phyloP scores from a whole-genome alignment of 1,284 basidiomycete species.

The Heterobasidion occidentale region DNA sequence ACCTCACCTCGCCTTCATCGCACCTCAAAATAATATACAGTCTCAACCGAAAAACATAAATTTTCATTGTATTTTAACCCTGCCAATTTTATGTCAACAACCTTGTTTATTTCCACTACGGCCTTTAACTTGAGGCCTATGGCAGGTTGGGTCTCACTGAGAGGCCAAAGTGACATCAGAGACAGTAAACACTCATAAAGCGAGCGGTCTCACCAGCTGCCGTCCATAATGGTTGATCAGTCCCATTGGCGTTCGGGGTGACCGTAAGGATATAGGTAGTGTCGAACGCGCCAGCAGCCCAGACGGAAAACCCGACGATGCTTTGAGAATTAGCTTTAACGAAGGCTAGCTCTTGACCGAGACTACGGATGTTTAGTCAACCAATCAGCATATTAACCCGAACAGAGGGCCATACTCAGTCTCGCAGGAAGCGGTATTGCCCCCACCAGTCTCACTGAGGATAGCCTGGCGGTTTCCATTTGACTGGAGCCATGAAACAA shows the following conservation, averaged over 20 bases:
- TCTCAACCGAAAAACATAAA: too few relatives aligned
- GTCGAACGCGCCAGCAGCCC: conserved; percentile 33
- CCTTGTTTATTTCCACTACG: too few relatives aligned
- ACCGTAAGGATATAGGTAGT: conserved; percentile 28
- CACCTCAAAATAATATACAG: too few relatives aligned
- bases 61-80: too few relatives aligned
- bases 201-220: conserved; percentile 18
- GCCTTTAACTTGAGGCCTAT: background rate
- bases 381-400: background rate
- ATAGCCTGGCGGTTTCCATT: conserved; percentile 49
- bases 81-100: too few relatives aligned
- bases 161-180: background rate
- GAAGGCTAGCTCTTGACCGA: conserved; percentile 36
- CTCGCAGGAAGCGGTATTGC: conserved; percentile 42
- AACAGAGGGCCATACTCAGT: conserved; percentile 22
- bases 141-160: conserved; percentile 1
- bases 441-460: conserved; percentile 51
- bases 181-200: background rate
- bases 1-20: too few relatives aligned
- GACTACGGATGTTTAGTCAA: conserved; percentile 17
- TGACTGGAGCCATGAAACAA: conserved; percentile 36
- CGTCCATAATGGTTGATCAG: conserved; percentile 29
- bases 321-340: conserved; percentile 36
- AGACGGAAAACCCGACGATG: conserved; percentile 42
- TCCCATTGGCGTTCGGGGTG: conserved; percentile 27